A percentile compares a stretch with the other conserved stretches of the same genome.
phyloP scores from a whole-genome alignment of 176 grass and related monocot genomes.

The Stipa capillata region DNA sequence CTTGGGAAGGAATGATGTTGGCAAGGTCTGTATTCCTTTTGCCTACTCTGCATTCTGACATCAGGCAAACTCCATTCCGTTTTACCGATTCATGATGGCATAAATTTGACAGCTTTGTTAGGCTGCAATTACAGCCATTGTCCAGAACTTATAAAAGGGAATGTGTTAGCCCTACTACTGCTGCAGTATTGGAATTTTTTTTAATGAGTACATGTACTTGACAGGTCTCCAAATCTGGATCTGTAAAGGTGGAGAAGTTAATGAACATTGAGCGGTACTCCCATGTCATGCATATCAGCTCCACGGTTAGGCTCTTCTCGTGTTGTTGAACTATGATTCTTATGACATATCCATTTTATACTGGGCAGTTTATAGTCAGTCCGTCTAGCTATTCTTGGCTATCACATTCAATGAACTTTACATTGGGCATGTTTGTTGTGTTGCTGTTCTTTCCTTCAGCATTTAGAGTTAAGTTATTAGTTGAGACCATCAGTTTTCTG shows the following conservation, averaged over 20 bases:
- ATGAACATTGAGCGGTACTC: conserved; percentile 91
- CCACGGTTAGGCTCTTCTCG: conserved; percentile 45
- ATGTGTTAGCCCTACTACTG: not conserved
- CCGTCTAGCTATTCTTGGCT: not conserved
- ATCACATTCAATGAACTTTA: not conserved
- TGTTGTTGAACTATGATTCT: not conserved
- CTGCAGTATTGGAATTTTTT: not conserved
- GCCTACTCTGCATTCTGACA: not conserved
- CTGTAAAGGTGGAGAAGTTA: conserved; percentile 85
- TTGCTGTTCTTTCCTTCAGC: not conserved
- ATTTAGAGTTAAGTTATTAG: not conserved
- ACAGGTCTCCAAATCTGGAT: conserved; percentile 78
- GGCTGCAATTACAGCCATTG: not conserved
- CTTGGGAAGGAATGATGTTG: conserved; percentile 91
- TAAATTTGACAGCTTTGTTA: not conserved
- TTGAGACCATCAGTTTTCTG: not conserved
- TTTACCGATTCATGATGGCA: not conserved
- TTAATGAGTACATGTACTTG: conserved; percentile 1
- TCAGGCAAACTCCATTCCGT: not conserved
- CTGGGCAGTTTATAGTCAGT: not conserved
- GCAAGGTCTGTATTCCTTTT: conserved; percentile 48
- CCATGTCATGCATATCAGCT: conserved; percentile 97
- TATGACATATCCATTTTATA: conserved; percentile 6
- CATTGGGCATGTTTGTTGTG: not conserved
- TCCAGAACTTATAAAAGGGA: not conserved